Conservation (phyloP, 1,284 basidiomycete genomes). For the Apiotrichum porosum region DNA sequence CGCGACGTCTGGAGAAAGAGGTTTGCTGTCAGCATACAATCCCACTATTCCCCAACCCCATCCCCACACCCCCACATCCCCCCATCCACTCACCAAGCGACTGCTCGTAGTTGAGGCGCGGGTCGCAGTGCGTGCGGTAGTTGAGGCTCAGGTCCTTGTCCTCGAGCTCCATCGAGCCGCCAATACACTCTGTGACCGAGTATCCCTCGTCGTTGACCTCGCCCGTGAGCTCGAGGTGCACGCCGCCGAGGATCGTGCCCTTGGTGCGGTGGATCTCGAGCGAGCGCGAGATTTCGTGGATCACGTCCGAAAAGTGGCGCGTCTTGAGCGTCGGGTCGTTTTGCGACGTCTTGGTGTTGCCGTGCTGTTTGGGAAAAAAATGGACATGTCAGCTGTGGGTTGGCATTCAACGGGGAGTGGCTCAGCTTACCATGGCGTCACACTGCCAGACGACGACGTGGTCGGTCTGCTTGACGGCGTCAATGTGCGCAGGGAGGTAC, state of each 20-base stretch:
- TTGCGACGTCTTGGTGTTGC: constrained; percentile 72
- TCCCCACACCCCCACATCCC: too few species aligned
- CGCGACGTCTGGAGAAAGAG: constrained; percentile 50
- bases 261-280: constrained; percentile 71
- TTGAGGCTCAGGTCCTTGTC: constrained; percentile 54
- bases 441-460: constrained; percentile 92
- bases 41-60: too few species aligned
- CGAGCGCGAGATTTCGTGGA: constrained; percentile 76
- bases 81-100: constrained; percentile 46
- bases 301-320: constrained; percentile 83
- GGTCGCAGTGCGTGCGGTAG: constrained; percentile 53
- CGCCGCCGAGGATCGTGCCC: constrained; percentile 78
- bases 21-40: neutral
- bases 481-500: constrained; percentile 74
- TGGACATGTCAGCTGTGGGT: neutral
- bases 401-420: too few species aligned
- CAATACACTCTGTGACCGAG: constrained; percentile 67
- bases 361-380: too few species aligned
- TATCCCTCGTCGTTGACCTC: constrained; percentile 89
- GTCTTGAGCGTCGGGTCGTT: constrained; percentile 67
- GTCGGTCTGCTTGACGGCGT: constrained; percentile 69
- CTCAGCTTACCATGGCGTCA: constrained; percentile 73
- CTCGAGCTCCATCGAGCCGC: constrained; percentile 56
- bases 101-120: constrained; percentile 56
- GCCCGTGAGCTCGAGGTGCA: constrained; percentile 93